Evolutionary conservation across 1,284 basidiomycete genomes (phyloP).

Genomic region (Boletus sp.): DNA sequence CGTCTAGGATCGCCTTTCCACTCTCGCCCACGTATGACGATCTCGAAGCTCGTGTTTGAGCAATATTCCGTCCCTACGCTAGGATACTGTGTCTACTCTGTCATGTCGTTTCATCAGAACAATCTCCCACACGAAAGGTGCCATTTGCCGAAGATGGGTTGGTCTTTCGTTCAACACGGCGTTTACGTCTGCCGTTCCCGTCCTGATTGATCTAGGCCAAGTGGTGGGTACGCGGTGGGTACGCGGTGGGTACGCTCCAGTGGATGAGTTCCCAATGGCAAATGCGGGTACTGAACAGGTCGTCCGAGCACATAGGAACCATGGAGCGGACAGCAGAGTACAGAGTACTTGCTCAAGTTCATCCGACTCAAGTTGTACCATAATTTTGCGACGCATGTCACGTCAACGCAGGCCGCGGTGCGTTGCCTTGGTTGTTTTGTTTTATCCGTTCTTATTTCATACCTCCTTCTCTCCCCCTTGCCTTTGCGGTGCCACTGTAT

Average conservation of each 20-base stretch:
- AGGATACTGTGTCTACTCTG: conserved; percentile 87
- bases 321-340: conserved; percentile 91
- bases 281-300: conserved; percentile 6
- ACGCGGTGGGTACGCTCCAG: no score
- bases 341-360: conserved; percentile 87
- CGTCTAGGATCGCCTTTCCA: conserved; percentile 89
- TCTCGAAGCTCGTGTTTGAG: conserved; percentile 97
- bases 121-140: conserved; percentile 40
- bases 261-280: background rate
- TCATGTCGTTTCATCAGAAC: conserved; percentile 92
- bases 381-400: conserved; percentile 74
- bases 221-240: conserved; percentile 65
- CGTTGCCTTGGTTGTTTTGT: conserved; percentile 20
- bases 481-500: background rate
- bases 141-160: conserved; percentile 72
- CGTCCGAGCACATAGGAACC: conserved; percentile 58
- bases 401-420: conserved; percentile 58
- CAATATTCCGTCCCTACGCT: conserved; percentile 88
- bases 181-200: conserved; percentile 86
- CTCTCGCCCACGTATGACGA: conserved; percentile 81
- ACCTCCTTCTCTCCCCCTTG: background rate
- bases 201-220: conserved; percentile 83
- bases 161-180: conserved; percentile 85
- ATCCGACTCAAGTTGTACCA: conserved; percentile 95
- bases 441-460: background rate